Conservation (phyloP, 2,329 filamentous ascomycete species). For the Penicillium brevicompactum region DNA sequence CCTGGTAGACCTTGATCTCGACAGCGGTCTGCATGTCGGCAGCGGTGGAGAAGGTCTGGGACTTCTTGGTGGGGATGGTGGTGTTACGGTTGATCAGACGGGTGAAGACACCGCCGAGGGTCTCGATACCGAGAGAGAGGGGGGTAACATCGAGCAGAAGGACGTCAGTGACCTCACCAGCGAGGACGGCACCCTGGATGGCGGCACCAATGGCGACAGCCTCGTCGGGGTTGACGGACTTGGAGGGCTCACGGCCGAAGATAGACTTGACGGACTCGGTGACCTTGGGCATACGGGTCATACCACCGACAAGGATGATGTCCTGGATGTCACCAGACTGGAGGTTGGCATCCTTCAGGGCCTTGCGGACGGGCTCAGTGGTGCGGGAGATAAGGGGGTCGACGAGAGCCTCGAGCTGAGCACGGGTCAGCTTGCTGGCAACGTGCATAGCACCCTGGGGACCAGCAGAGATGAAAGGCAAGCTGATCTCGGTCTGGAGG, state of each 20-base stretch:
- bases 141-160: conserved; percentile 94
- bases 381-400: conserved; percentile 85
- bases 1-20: conserved; percentile 99
- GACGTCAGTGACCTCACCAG: conserved; percentile 94
- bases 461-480: conserved; percentile 97
- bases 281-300: conserved; percentile 99
- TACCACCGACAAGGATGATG: conserved; percentile 96
- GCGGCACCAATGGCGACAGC: conserved; percentile 97
- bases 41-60: conserved; percentile 94
- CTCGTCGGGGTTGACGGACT: conserved; percentile 98
- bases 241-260: conserved; percentile 93
- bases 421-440: conserved; percentile 88
- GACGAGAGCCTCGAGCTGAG: conserved; percentile 91
- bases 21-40: conserved; percentile 98
- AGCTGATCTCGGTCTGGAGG: conserved; percentile 94
- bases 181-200: conserved; percentile 94
- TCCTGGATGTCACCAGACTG: conserved; percentile 94
- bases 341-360: conserved; percentile 91
- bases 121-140: conserved; percentile 97
- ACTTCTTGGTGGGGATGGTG: conserved; percentile 99
- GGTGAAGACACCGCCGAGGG: conserved; percentile 95
- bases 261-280: conserved; percentile 93
- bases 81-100: conserved; percentile 99
- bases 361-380: conserved; percentile 92
- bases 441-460: conserved; percentile 97